A percentile compares a stretch with the other conserved stretches of the same genome.
These are phyloP conservation scores for Aureobasidium sp. DNA, from an alignment of 2,329 filamentous ascomycete species.

Conservation along the genomic window DNA sequence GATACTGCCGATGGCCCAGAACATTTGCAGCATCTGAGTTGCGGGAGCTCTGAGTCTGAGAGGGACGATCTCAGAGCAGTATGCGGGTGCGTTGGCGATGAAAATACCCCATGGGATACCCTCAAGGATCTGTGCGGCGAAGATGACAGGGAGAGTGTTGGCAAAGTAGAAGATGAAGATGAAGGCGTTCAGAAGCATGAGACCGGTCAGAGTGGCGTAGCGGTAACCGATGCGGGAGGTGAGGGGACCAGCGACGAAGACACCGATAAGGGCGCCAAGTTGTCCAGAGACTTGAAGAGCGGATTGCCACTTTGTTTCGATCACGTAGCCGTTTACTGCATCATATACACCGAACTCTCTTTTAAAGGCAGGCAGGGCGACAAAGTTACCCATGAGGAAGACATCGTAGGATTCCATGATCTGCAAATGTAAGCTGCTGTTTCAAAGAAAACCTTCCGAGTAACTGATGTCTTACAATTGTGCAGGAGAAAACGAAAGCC, in stretches of 20 bases:
- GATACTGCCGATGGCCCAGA: constrained; percentile 55
- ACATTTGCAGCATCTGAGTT: constrained; percentile 59
- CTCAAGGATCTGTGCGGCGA: constrained; percentile 50
- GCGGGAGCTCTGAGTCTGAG: constrained; percentile 49
- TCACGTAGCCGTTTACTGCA: constrained; percentile 23
- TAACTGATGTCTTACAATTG: constrained; percentile 39
- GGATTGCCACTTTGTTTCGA: constrained; percentile 50
- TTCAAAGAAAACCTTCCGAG: neutral
- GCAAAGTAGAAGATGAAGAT: constrained; percentile 55
- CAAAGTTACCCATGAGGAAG: constrained; percentile 53
- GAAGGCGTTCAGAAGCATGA: constrained; percentile 51
- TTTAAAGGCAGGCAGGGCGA: constrained; percentile 44
- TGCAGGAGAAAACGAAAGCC: constrained; percentile 50
- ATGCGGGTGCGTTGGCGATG: constrained; percentile 57
- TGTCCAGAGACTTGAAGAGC: constrained; percentile 49
- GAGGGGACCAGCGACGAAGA: constrained; percentile 52
- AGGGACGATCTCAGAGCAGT: constrained; percentile 54
- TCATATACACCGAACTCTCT: constrained; percentile 15
- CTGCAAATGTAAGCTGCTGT: constrained; percentile 30
- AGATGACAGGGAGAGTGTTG: constrained; percentile 38
- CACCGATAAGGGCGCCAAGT: constrained; percentile 52
- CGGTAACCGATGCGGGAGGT: constrained; percentile 53
- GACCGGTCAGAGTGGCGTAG: constrained; percentile 47
- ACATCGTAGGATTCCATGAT: constrained; percentile 59
- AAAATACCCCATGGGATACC: constrained; percentile 60